Evolutionary conservation across 345 rosid genomes (phyloP).

Genomic region (Crucihimalaya himalaica): DNA sequence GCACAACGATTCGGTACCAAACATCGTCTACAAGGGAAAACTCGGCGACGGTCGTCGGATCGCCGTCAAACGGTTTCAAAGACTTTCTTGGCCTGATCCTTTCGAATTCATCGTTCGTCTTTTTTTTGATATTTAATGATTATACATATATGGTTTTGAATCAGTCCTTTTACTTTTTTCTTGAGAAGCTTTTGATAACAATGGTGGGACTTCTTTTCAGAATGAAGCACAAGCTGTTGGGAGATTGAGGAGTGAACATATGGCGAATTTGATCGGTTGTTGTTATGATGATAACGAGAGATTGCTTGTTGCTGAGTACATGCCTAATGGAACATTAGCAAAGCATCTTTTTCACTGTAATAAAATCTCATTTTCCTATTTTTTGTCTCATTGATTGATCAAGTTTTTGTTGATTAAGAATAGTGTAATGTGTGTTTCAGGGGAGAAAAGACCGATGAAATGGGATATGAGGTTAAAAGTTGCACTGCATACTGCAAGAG

Average conservation of each 20-base stretch:
- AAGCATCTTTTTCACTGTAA: constrained; percentile 93
- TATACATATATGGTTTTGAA: not conserved
- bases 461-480: constrained; percentile 92
- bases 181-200: not conserved
- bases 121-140: not conserved
- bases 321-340: constrained; percentile 88
- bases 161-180: too few species aligned
- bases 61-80: constrained; percentile 68
- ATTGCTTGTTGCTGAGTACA: constrained; percentile 82
- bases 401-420: constrained; percentile 7
- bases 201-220: constrained; percentile 37
- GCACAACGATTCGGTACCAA: constrained; percentile 69
- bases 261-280: constrained; percentile 90
- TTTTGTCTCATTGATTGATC: not conserved
- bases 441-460: constrained; percentile 96
- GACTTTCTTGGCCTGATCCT: constrained; percentile 75
- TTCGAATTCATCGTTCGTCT: constrained; percentile 61
- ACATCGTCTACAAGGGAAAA: constrained; percentile 67
- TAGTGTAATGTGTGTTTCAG: constrained; percentile 40
- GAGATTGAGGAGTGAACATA: constrained; percentile 73
- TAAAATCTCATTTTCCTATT: not conserved
- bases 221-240: constrained; percentile 86
- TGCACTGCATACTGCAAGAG: constrained; percentile 76
- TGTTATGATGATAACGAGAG: constrained; percentile 87
- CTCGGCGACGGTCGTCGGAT: constrained; percentile 60